Evolutionary conservation across 1,139 yeast species (phyloP), one percentile per base, ranked within the genome.

Genomic region (Yamadazyma diospyri): DNA sequence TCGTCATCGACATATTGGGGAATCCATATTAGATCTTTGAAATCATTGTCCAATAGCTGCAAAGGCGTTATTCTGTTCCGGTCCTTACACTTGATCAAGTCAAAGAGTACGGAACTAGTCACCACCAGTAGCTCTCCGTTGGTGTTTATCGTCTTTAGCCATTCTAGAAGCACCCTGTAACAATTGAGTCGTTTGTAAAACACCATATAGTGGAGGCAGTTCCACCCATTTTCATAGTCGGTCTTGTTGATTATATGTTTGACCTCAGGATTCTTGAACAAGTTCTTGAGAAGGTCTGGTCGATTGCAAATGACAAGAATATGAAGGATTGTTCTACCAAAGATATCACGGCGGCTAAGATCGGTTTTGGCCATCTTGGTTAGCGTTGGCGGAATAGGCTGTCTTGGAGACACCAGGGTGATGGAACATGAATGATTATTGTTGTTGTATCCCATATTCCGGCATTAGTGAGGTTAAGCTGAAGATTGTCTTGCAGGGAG

Each of bases 161-260:
- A 52, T 13, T 67, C 72, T 32, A 78, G 51, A 29, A 82, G 51
- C 10, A 64, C 57, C 41, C 67, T 72, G 10, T 81, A 79, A 48
- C 81, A 74, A 6, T 72, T 51, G 17, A 83, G 54, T 36, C 79
- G 69, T 38, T 83, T 87, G 50, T 67, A 60, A 46, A 64, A 77
- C 26, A 82, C 65, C 25, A 78, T 79, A 46, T 76, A 74, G 55
- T 89, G 97, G 27, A 88, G 62, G 20, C 88, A 78, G 25, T 86
- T 83, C 84, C 95, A 88, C 1, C 88, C 86, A 50, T 76, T 86
- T 54, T 89, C 97, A 36, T 64, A 64, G 52, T 89, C 97, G 2
- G 65, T 58, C 1, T 71, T 53, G 8, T 52, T 46, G 2, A 78
- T 42, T 28, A 79, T 40, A 4, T 33, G 19, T 33, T 57, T 62